A percentile compares a stretch with the other conserved stretches of the same genome.
Evolutionary conservation across 2,329 filamentous ascomycete genomes (phyloP).

Genomic region (Pseudocercospora musae): DNA sequence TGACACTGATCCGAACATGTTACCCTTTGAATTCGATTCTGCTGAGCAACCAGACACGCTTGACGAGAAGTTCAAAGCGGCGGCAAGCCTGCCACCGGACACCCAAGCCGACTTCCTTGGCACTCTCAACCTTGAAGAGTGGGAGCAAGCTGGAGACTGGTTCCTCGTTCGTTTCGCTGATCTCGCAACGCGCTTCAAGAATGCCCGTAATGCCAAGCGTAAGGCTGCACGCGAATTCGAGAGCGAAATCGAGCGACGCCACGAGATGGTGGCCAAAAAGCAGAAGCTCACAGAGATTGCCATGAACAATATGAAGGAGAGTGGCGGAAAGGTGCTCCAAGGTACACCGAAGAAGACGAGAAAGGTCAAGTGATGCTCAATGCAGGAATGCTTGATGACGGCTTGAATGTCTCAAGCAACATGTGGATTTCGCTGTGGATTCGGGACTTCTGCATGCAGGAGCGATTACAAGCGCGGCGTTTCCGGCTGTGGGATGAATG

Average conservation of each 20-base stretch:
- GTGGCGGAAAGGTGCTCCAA: constrained; percentile 53
- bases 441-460: neutral
- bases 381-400: neutral
- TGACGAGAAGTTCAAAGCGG: constrained; percentile 21
- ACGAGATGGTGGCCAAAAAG: constrained; percentile 51
- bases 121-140: constrained; percentile 52
- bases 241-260: constrained; percentile 52
- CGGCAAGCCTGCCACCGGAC: constrained; percentile 13
- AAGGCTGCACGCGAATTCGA: constrained; percentile 54
- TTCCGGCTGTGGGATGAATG: constrained; percentile 3
- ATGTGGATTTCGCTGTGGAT: constrained; percentile 1
- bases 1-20: constrained; percentile 26
- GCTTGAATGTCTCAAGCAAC: neutral
- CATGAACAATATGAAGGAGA: constrained; percentile 49
- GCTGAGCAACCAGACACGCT: constrained; percentile 19
- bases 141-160: constrained; percentile 62
- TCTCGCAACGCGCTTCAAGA: constrained; percentile 51
- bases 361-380: constrained; percentile 21
- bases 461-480: neutral
- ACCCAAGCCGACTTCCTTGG: constrained; percentile 52
- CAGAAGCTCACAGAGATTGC: constrained; percentile 38
- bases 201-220: constrained; percentile 53
- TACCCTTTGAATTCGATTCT: constrained; percentile 11
- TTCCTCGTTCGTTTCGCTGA: constrained; percentile 55
- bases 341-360: constrained; percentile 40